Conservation (phyloP, 768 basidiomycete species). For the Mycena rebaudengoi region DNA sequence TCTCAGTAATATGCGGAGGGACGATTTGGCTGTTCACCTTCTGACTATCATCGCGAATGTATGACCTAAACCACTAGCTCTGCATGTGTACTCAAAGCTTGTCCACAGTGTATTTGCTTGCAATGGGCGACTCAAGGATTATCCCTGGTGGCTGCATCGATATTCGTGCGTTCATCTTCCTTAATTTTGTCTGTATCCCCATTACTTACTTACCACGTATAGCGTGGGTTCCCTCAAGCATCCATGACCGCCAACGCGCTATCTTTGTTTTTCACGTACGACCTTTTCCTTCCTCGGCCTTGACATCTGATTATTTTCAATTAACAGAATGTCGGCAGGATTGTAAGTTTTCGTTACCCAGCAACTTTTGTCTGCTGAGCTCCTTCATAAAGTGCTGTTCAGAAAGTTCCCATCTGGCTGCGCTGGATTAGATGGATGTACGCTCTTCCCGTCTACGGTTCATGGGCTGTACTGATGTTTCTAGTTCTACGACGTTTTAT, state of each 20-base stretch:
- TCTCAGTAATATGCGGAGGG: slow-evolving; percentile 33
- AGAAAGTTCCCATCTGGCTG: slow-evolving; percentile 37
- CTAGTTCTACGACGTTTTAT: slow-evolving; percentile 46
- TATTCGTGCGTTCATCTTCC: slow-evolving; percentile 23
- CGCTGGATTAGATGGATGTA: slow-evolving; percentile 49
- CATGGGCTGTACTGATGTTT: background rate
- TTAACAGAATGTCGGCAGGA: slow-evolving; percentile 20
- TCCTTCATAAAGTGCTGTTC: slow-evolving; percentile 28
- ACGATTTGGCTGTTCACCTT: slow-evolving; percentile 45
- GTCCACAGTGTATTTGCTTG: slow-evolving; percentile 27
- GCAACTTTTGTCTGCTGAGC: background rate
- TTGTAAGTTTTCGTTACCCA: background rate
- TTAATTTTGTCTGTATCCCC: background rate
- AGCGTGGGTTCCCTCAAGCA: slow-evolving; percentile 41
- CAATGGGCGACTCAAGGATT: slow-evolving; percentile 34
- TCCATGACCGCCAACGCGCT: slow-evolving; percentile 40
- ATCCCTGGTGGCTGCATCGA: slow-evolving; percentile 36
- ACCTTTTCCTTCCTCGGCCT: background rate
- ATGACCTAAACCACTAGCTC: background rate
- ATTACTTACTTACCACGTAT: background rate
- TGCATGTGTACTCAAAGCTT: background rate
- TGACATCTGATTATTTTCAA: background rate
- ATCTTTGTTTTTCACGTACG: slow-evolving; percentile 27
- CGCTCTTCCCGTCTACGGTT: background rate
- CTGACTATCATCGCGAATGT: slow-evolving; percentile 44